Evolutionary conservation across 371 early-diverging fungal species (phyloP), one percentile per base, ranked within the genome.

Genomic region (Chytridium lagenaria): DNA sequence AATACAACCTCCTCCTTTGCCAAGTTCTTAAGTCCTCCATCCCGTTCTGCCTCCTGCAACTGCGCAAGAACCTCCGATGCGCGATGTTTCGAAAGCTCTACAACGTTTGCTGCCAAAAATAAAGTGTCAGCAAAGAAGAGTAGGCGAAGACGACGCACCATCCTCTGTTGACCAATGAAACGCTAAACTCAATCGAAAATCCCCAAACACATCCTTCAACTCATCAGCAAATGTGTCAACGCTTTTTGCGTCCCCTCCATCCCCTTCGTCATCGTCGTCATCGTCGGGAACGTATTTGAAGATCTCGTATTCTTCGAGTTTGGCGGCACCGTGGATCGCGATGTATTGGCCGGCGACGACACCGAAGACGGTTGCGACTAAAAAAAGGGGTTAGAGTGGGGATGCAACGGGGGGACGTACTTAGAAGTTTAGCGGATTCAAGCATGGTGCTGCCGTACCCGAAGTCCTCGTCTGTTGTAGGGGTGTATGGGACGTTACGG

Each of bases 281-380:
- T n/a, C 26, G 38, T 63, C 61, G 73, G 77, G 66, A 26, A 40
- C 44, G 30, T 66, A 66, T 40, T 37, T 66, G 66, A 66, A 66
- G 66, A 66, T 66, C 2, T 30, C 66, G 22, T 38, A 40, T 23
- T 66, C 26, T 40, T 38, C 66, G 23, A 66, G 44, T 5, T 15
- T 49, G 5, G 28, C 36, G 2, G 66, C 66, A 3, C 66, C 66
- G 16, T 38, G 39, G 22, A 49, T 40, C 16, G 66, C 66, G 10
- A 66, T 28, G 28, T 40, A 66, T 7, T 30, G 26, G 2, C 66
- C 66, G 10, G 49, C 44, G 19, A 66, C 33, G 2, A 66, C 33
- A 26, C 66, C 66, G 10, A 66, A 12, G 16, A 40, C 16, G 2
- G 66, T 39, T 19, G 66, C 66, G 44, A 38, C 66, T 66, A 16